Evolutionary conservation across 73 alveolate species (phyloP).

Genomic region (Effrenium voratum): DNA sequence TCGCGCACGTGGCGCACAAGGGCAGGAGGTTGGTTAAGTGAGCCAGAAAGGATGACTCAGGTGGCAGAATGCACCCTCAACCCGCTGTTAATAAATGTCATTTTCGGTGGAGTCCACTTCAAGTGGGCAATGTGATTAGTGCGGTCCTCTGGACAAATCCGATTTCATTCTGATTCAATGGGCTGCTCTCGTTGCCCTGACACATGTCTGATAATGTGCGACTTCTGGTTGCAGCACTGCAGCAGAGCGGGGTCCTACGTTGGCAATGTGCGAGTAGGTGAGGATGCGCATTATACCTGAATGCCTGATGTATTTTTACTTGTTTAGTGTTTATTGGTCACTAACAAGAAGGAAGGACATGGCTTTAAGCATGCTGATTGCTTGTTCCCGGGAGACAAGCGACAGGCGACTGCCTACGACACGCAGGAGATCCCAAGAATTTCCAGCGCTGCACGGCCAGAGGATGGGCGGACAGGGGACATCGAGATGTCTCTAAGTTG

Average conservation of each 20-base stretch:
- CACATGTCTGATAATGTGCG: too few species aligned
- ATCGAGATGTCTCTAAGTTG: too few species aligned
- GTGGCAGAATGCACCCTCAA: background rate
- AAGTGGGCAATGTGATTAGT: background rate
- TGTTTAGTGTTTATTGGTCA: too few species aligned
- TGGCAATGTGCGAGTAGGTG: too few species aligned
- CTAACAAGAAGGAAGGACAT: too few species aligned
- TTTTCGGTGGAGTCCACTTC: background rate
- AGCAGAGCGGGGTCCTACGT: too few species aligned
- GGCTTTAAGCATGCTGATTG: too few species aligned
- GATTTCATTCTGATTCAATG: background rate
- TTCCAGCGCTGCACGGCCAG: background rate
- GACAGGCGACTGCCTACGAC: slow-evolving; percentile 50
- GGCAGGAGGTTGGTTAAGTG: background rate
- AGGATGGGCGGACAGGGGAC: slow-evolving; percentile 9
- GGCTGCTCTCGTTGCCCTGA: too few species aligned
- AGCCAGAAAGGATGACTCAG: background rate
- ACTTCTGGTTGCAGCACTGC: too few species aligned
- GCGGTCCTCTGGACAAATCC: background rate
- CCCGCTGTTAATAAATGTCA: background rate
- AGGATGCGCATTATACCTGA: too few species aligned
- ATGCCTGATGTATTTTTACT: too few species aligned
- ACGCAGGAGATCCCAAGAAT: background rate
- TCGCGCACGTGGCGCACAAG: background rate
- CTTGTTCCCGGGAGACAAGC: too few species aligned